Evolutionary conservation across 2,329 filamentous ascomycete genomes (phyloP), one percentile per base, ranked within the genome.

Genomic region (Apiospora marii): DNA sequence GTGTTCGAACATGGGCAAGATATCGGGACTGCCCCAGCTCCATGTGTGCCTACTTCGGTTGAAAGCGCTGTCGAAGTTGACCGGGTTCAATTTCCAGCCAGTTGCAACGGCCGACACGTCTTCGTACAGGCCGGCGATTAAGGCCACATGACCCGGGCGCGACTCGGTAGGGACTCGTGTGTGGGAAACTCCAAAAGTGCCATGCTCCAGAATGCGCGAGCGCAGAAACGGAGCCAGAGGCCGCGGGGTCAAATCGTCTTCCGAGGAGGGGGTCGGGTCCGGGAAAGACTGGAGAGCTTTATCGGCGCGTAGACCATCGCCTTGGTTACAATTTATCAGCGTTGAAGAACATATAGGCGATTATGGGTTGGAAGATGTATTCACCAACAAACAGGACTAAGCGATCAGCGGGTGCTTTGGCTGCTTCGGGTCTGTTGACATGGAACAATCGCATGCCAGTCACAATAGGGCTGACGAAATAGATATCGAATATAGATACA

Each of bases 1-100:
- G 72, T 95, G 89, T 80, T 97, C 92, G 81, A 99, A 99, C 96
- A 99, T 99, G 71, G 94, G 94, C 76, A 99, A 84, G 78, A 99
- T 99, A 83, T 99, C 96, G 1, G 96, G 96, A 80, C 95, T 98
- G 2, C 96, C 96, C 96, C 96, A 99, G 82, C 95, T 98, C 96
- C 96, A 99, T 10, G 97, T 99, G 84, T 99, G 97, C 67, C 92
- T 88, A 80, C 96, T 98, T 74, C 94, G 91, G 82, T 99, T 99
- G 89, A 99, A 99, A 14, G 99, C 95, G 79, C 96, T 98, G 84
- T 99, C 96, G 79, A 99, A 99, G 80, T 98, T 93, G 79, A 99
- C 96, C 0, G 96, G 96, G 81, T 99, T 99, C 77, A 98, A 85
- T 84, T 99, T 98, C 96, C 96, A 99, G 22, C 96, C 96, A 0